Base-by-base conservation (phyloP, 2,329 filamentous ascomycete species). In the Hypoxylon rubiginosum region DNA sequence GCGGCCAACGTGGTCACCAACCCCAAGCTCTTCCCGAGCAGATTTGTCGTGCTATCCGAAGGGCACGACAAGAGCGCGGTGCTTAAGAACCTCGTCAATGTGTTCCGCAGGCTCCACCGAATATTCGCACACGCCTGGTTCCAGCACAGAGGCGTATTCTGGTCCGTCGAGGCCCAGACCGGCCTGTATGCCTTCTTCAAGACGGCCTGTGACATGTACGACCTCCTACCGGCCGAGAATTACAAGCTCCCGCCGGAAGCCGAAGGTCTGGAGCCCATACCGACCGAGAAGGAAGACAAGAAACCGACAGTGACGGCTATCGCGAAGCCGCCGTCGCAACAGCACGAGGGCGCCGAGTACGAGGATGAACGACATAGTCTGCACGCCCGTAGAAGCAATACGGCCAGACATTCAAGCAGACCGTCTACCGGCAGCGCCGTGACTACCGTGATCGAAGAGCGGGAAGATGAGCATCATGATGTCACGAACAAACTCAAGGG, bases 111-210 rank as follows among this genome's bases (percentile, higher is more conserved):
- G 13, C 88, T 98, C 53, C 97, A 99, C 79, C 89, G 96, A 65
- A 98, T 99, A 80, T 99, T 98, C 77, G 96, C 96, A 50, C 96
- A 99, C 78, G 96, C 96, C 7, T 99, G 96, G 96, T 99, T 97
- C 79, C 94, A 97, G 81, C 96, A 99, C 79, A 89, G 94, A 49
- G 91, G 92, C 59, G 93, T 97, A 57, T 99, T 98, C 79, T 98
- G 95, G 94, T 90, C 92, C 43, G 91, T 98, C 1, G 96, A 99
- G 81, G 88, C 88, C 9, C 89, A 94, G 77, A 93, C 93, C n/a
- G 96, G 96, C 0, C 82, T 99, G 10, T 99, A 99, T 78, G 88
- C 97, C 62, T 91, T 99, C 75, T 99, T 98, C 85, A 98, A 97
- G 85, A 96, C 92, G 0, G 94, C 98, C 21, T 98, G 95, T 79